Evolutionary conservation across 2,329 filamentous ascomycete species (phyloP), one percentile per base, ranked within the genome.

Genomic region (Trichoderma koningiopsis): DNA sequence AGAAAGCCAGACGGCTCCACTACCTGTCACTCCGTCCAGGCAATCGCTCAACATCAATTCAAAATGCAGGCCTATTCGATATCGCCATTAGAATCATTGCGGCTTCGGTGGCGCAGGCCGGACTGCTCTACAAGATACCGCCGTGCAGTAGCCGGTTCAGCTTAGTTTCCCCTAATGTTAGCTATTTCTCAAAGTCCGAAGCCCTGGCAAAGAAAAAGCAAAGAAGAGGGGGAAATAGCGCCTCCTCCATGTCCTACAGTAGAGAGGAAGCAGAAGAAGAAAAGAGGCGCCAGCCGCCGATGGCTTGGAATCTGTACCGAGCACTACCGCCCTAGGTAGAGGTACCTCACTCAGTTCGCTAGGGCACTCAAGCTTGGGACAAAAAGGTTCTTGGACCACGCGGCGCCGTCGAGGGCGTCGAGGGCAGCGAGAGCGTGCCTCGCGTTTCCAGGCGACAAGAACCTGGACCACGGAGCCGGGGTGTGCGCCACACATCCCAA

Each of bases 391-490:
- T 13, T 37, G n/a, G 24, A 19, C 40, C 40, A 16, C 14, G n/a
- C 37, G 47, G 43, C 31, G n/a, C 43, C 29, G 29, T 52, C 60
- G n/a, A 52, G 60, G 29, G n/a, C 29, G 29, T 52, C 60, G n/a
- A 52, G 60, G 29, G n/a, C 43, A 52, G 14, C 19, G 6, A 24
- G 29, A 24, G 43, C 27, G 47, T 63, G 53, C 60, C 49, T 55
- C 62, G 35, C 62, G 62, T 65, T 52, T 43, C 62, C 52, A 56
- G 61, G 61, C 62, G 62, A 65, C 62, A 52, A 65, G 62, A 65
- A 65, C 62, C 62, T 65, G 62, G 62, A 35, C 62, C 62, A 56
- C 27, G 62, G 62, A 65, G 62, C 62, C 62, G 62, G 62, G 62
- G 62, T 55, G 62, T 65, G 62, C 62, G 62, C 62, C 62, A 64